phyloP scores from a whole-genome alignment of 768 basidiomycete species.

The Russula griseocarnosa region DNA sequence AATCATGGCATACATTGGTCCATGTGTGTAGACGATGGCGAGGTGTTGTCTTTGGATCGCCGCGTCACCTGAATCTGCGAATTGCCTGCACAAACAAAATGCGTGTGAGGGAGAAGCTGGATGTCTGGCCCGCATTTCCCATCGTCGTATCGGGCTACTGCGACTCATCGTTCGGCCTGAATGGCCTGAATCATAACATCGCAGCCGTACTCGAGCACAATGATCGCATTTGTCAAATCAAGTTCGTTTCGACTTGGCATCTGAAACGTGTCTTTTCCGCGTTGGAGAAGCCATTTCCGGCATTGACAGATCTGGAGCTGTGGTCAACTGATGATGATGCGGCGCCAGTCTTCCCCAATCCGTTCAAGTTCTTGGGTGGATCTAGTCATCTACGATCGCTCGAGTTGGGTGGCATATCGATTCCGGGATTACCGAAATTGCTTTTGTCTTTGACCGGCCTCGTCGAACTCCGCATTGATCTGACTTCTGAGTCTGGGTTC shows the following conservation, averaged over 20 bases:
- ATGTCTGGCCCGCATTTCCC: not conserved
- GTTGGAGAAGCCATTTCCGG: not conserved
- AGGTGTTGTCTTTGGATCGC: not conserved
- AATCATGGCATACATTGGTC: not conserved
- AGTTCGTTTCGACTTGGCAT: not conserved
- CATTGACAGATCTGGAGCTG: not conserved
- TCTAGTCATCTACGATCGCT: not conserved
- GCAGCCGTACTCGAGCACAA: not conserved
- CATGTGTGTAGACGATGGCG: not conserved
- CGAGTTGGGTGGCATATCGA: not conserved
- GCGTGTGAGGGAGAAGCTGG: not conserved
- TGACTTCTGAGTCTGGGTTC: not conserved
- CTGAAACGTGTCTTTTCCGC: not conserved
- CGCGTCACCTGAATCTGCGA: not conserved
- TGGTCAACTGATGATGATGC: not conserved
- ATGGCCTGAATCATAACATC: not conserved
- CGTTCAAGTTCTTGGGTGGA: not conserved
- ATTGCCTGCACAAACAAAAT: not conserved
- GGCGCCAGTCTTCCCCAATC: not conserved
- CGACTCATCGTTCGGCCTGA: not conserved
- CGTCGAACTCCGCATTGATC: not conserved
- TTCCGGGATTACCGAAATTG: not conserved
- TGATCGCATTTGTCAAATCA: not conserved
- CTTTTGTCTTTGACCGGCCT: conserved; percentile 3
- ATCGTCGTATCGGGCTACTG: not conserved